Conservation (phyloP, 495 filamentous ascomycete genomes). For the Thermothielavioides terrestris region DNA sequence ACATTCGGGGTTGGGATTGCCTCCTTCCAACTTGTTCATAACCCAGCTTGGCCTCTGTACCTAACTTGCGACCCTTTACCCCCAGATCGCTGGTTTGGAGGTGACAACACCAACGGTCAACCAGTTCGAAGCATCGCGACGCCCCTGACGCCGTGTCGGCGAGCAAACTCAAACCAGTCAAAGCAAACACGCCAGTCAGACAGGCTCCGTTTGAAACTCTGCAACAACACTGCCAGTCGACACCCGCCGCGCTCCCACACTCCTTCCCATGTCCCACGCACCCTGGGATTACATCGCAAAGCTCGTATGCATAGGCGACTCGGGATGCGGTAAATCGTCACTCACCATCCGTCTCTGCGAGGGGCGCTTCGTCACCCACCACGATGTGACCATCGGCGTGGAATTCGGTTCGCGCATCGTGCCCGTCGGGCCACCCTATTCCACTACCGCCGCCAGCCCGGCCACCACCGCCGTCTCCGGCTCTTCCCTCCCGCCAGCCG, state of each 20-base stretch:
- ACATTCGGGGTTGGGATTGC: no score
- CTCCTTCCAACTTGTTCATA: no score
- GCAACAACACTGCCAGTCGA: neutral
- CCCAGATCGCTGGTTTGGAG: no score
- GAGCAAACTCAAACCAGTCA: no score
- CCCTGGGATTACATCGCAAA: conserved; percentile 98
- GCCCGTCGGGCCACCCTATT: conserved; percentile 73
- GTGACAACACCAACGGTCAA: no score
- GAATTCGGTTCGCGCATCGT: conserved; percentile 95
- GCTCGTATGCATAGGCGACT: conserved; percentile 94
- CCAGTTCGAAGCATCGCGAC: no score
- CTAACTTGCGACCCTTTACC: no score
- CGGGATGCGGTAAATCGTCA: conserved; percentile 80
- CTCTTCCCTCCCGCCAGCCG: conserved; percentile 32
- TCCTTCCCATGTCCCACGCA: conserved; percentile 40
- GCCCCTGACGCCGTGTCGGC: no score
- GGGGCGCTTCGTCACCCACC: conserved; percentile 83
- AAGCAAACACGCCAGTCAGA: neutral
- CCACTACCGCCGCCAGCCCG: conserved; percentile 19
- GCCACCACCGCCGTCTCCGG: no score
- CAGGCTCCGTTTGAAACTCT: neutral
- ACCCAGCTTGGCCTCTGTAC: neutral
- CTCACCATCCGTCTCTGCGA: conserved; percentile 95
- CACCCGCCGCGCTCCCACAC: neutral
- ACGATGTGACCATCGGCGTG: conserved; percentile 97